phyloP scores from a whole-genome alignment of 1,139 yeast species.

The Debaryomyces singareniensis region DNA sequence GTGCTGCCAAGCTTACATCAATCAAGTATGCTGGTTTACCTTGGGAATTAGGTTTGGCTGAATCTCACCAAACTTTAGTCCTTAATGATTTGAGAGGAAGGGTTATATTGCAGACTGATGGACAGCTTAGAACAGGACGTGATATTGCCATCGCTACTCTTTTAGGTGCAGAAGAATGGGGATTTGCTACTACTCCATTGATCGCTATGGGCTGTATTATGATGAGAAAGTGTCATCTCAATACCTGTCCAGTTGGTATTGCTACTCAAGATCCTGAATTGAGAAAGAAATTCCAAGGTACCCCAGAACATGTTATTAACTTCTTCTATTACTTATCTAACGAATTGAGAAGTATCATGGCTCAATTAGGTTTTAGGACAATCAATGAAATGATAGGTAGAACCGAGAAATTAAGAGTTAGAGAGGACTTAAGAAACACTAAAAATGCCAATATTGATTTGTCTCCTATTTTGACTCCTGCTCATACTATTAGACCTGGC shows the following conservation, averaged over 20 bases:
- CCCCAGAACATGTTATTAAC: constrained; percentile 97
- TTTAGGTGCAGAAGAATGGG: constrained; percentile 98
- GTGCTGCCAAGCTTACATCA: constrained; percentile 98
- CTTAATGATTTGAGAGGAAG: constrained; percentile 93
- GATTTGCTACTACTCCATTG: constrained; percentile 94
- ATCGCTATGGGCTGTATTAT: constrained; percentile 96
- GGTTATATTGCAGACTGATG: constrained; percentile 93
- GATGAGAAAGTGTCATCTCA: constrained; percentile 91
- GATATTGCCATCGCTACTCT: constrained; percentile 95
- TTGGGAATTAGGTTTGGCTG: constrained; percentile 98
- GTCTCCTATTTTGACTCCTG: constrained; percentile 92
- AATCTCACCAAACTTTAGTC: constrained; percentile 95
- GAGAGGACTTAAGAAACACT: constrained; percentile 80
- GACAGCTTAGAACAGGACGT: constrained; percentile 93
- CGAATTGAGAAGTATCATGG: constrained; percentile 90
- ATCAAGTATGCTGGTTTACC: constrained; percentile 97
- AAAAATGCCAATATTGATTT: constrained; percentile 90
- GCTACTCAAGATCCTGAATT: constrained; percentile 97
- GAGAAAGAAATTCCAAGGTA: constrained; percentile 88
- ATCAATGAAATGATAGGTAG: constrained; percentile 98
- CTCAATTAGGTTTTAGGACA: constrained; percentile 89
- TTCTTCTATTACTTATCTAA: constrained; percentile 93
- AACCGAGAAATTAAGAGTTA: constrained; percentile 80
- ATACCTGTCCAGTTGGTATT: constrained; percentile 96
- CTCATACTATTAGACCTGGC: constrained; percentile 96